These are phyloP conservation scores for Climacium dendroides DNA, from an alignment of 225 moss, liverwort and hornwort genomes.

Conservation along the genomic window DNA sequence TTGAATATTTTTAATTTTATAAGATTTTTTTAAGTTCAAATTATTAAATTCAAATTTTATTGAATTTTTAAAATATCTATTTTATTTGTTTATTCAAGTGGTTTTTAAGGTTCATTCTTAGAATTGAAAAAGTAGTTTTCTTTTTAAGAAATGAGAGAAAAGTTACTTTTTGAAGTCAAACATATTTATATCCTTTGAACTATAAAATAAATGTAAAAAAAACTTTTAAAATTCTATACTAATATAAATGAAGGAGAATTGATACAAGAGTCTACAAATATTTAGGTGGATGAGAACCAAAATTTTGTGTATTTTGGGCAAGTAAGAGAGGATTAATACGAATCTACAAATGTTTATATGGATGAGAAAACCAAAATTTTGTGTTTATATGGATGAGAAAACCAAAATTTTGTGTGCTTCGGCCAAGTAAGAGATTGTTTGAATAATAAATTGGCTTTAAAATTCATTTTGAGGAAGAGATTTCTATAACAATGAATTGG, in stretches of 20 bases:
- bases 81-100: background rate
- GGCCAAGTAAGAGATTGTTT: background rate
- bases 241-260: background rate
- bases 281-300: background rate
- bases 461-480: background rate
- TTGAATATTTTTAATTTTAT: background rate
- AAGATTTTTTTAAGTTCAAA: background rate
- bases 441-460: background rate
- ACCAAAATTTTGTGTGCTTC: background rate
- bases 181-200: accelerated
- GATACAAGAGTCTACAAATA: background rate
- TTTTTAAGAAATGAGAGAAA: too few species aligned
- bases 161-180: background rate
- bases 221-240: background rate
- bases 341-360: background rate
- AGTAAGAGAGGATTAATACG: background rate
- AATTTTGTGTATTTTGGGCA: background rate
- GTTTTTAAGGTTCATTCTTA: background rate
- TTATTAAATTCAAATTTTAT: background rate
- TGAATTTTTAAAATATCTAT: background rate
- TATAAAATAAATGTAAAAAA: background rate
- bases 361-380: background rate
- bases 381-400: background rate
- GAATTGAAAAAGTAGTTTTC: background rate
- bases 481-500: background rate